A percentile compares a stretch with the other conserved stretches of the same genome.
phyloP scores from a whole-genome alignment of 1,284 basidiomycete species.

The Cutaneotrichosporon daszewskae region DNA sequence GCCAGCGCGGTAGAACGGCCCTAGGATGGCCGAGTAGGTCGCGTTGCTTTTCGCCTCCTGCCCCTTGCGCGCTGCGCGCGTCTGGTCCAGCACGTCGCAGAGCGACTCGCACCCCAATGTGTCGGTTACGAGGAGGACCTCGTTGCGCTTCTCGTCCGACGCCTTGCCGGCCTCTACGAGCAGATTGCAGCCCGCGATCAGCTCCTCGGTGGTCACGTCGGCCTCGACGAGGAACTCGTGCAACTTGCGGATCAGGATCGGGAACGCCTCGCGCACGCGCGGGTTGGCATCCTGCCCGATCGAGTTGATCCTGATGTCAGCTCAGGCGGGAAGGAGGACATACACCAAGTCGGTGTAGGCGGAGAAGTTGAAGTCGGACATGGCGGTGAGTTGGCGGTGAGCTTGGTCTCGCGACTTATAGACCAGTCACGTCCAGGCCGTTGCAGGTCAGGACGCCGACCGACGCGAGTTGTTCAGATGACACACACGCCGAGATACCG shows the following conservation, averaged over 20 bases:
- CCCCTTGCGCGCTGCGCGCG: slow-evolving; percentile 12
- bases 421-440: too few species aligned
- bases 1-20: slow-evolving; percentile 21
- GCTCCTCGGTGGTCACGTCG: slow-evolving; percentile 43
- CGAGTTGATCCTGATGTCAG: slow-evolving; percentile 9
- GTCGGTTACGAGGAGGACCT: slow-evolving; percentile 46
- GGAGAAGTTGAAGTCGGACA: slow-evolving; percentile 9
- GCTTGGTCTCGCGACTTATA: too few species aligned
- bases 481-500: too few species aligned
- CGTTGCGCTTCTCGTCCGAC: slow-evolving; percentile 41
- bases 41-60: slow-evolving; percentile 8
- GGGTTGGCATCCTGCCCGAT: slow-evolving; percentile 29
- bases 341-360: slow-evolving; percentile 12
- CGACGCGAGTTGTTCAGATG: too few species aligned
- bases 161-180: slow-evolving; percentile 42
- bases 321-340: neutral
- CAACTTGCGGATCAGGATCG: slow-evolving; percentile 42
- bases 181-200: slow-evolving; percentile 42
- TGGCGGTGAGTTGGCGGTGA: neutral
- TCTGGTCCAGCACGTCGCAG: slow-evolving; percentile 18
- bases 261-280: slow-evolving; percentile 39
- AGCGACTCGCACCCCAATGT: slow-evolving; percentile 45
- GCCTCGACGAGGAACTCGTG: slow-evolving; percentile 40
- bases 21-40: slow-evolving; percentile 40
- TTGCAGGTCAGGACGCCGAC: too few species aligned